Evolutionary conservation across 106 monocot genomes (phyloP).

Genomic region (Hemerocallis citrina): DNA sequence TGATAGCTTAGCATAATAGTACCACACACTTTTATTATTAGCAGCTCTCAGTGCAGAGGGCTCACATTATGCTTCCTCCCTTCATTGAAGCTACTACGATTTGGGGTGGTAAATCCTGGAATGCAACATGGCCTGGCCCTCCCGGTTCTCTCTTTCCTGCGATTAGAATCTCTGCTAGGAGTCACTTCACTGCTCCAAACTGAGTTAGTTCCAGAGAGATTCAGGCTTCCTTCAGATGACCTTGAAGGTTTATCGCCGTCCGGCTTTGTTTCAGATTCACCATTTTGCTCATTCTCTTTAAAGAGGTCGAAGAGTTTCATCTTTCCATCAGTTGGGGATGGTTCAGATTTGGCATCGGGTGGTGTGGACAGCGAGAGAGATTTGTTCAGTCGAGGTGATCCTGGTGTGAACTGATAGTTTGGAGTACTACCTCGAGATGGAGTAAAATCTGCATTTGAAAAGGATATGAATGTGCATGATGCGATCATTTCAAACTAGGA

Average conservation of each 20-base stretch:
- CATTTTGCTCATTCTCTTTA: slow-evolving; percentile 7
- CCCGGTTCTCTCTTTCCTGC: slow-evolving; percentile 25
- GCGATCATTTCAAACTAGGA: not conserved
- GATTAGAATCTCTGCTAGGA: slow-evolving; percentile 9
- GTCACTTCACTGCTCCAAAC: slow-evolving; percentile 13
- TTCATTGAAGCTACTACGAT: slow-evolving; percentile 7
- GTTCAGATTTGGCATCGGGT: slow-evolving; percentile 25
- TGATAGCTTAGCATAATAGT: too few species aligned
- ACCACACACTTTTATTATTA: too few species aligned
- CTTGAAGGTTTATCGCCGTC: slow-evolving; percentile 8
- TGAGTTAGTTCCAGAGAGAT: slow-evolving; percentile 20
- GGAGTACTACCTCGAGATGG: slow-evolving; percentile 52
- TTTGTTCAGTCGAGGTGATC: slow-evolving; percentile 13
- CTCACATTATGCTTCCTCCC: slow-evolving; percentile 42
- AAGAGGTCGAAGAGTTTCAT: slow-evolving; percentile 42
- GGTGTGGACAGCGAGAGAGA: not conserved
- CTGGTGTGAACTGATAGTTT: slow-evolving; percentile 15
- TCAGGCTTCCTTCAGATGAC: slow-evolving; percentile 4
- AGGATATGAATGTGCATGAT: not conserved
- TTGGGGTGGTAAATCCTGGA: slow-evolving; percentile 30
- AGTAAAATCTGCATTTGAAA: slow-evolving; percentile 41
- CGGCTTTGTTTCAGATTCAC: not conserved
- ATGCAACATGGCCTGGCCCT: slow-evolving; percentile 48
- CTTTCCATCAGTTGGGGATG: slow-evolving; percentile 35
- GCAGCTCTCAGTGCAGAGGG: too few species aligned